A percentile compares a stretch with the other conserved stretches of the same genome.
phyloP scores from a whole-genome alignment of 1,284 basidiomycete genomes.

The Abortiporus biennis region DNA sequence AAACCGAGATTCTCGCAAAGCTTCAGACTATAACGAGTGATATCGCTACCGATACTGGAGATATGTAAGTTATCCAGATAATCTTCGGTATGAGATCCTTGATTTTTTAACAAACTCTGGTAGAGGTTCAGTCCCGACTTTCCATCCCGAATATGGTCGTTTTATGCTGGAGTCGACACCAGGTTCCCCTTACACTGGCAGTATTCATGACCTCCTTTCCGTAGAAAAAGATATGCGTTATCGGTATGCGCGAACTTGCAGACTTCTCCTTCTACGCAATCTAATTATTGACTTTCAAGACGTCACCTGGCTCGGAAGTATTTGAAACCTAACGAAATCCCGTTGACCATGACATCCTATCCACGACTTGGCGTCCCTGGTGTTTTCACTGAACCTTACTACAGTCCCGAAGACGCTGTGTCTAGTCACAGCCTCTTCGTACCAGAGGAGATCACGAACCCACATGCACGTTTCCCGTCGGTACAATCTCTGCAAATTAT shows the following conservation, averaged over 20 bases:
- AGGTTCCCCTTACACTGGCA: conserved; percentile 89
- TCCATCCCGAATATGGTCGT: conserved; percentile 97
- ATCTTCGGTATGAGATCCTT: conserved; percentile 4
- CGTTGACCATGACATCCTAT: conserved; percentile 93
- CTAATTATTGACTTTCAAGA: conserved; percentile 33
- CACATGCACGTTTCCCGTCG: conserved; percentile 95
- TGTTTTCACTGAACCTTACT: conserved; percentile 89
- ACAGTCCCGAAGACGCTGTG: conserved; percentile 64
- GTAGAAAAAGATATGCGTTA: conserved; percentile 96
- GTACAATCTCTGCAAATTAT: conserved; percentile 34
- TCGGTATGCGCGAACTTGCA: conserved; percentile 37
- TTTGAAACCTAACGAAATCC: conserved; percentile 82
- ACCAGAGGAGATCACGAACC: conserved; percentile 94
- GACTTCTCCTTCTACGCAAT: conserved; percentile 7
- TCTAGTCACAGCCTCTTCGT: conserved; percentile 92
- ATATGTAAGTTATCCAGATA: conserved; percentile 39
- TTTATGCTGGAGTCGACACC: conserved; percentile 99
- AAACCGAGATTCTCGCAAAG: conserved; percentile 89
- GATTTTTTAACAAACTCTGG: conserved; percentile 6
- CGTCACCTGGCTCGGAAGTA: conserved; percentile 82
- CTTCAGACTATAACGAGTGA: conserved; percentile 67
- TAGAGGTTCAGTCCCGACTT: conserved; percentile 81
- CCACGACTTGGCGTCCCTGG: conserved; percentile 87
- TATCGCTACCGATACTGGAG: conserved; percentile 55
- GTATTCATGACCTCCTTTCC: conserved; percentile 76